phyloP scores from a whole-genome alignment of 164 flowering plant species.

The Berberis vulgaris region DNA sequence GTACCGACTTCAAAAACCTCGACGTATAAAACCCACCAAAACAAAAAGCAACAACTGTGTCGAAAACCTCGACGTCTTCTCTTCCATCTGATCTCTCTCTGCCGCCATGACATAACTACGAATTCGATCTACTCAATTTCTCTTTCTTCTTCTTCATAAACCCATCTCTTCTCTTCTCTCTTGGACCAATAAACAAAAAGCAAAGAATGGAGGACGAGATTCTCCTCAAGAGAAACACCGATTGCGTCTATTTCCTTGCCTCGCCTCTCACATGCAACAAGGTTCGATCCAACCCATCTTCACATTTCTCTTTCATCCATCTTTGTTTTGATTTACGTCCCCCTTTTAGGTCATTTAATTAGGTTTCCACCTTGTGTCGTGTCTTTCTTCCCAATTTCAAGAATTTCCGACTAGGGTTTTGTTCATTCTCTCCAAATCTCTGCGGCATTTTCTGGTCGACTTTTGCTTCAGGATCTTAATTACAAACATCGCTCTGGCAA shows the following conservation, averaged over 20 bases:
- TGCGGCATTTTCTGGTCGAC: too few relatives aligned
- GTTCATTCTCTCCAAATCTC: too few relatives aligned
- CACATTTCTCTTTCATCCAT: not conserved
- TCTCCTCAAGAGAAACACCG: slow-evolving; percentile 47
- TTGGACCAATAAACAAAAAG: not conserved
- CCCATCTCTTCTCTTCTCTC: not conserved
- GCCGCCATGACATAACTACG: not conserved
- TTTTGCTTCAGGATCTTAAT: too few relatives aligned
- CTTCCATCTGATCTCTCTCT: not conserved
- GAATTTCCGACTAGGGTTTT: too few relatives aligned
- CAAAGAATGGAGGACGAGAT: slow-evolving; percentile 44
- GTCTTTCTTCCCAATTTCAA: too few relatives aligned
- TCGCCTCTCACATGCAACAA: slow-evolving; percentile 94
- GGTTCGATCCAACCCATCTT: slow-evolving; percentile 23
- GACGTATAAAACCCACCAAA: not conserved
- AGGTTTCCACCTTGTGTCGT: too few relatives aligned
- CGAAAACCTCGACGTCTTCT: not conserved
- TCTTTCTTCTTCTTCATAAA: not conserved
- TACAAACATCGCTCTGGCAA: too few relatives aligned
- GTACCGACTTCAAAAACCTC: not conserved
- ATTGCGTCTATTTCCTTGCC: slow-evolving; percentile 79
- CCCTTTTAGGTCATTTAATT: not conserved
- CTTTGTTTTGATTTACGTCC: not conserved
- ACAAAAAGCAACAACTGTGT: not conserved
- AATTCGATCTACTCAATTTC: not conserved